Evolutionary conservation across 495 filamentous ascomycete genomes (phyloP).

Genomic region (Niebla homalea): DNA sequence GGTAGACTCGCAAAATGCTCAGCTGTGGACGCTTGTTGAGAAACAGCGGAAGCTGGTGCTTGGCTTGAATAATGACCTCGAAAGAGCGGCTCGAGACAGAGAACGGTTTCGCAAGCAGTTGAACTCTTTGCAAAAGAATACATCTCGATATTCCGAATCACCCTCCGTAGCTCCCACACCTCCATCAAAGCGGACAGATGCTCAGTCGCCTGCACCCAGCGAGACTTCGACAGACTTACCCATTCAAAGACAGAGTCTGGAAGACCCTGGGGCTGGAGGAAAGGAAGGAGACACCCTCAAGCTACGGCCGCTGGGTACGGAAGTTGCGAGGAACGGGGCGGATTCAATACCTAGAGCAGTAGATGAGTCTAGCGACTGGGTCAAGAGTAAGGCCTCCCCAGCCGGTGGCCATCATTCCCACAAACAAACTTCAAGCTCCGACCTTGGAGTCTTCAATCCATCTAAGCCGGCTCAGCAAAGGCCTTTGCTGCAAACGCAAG

Average conservation of each 20-base stretch:
- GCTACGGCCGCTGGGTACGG: not conserved
- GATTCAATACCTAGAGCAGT: not conserved
- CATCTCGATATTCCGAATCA: constrained; percentile 36
- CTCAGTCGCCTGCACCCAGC: constrained; percentile 10
- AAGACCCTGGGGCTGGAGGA: not conserved
- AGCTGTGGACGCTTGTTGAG: constrained; percentile 90
- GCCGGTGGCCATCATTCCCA: constrained; percentile 8
- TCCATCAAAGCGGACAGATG: constrained; percentile 1
- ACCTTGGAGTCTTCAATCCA: constrained; percentile 8
- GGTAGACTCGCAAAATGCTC: constrained; percentile 74
- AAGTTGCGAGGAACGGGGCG: not conserved
- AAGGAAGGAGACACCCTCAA: not conserved
- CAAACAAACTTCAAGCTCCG: constrained; percentile 14
- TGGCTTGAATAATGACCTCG: constrained; percentile 88
- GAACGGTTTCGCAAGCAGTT: constrained; percentile 84
- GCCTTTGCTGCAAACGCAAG: constrained; percentile 6
- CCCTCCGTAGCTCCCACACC: constrained; percentile 22
- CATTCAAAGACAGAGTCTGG: constrained; percentile 12
- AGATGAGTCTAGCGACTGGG: constrained; percentile 3
- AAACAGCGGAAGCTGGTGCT: constrained; percentile 91
- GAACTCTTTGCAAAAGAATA: constrained; percentile 46
- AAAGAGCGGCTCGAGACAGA: constrained; percentile 85
- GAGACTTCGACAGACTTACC: constrained; percentile 15
- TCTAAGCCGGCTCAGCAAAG: constrained; percentile 1
- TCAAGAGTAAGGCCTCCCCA: constrained; percentile 2